Evolutionary conservation across 1,284 basidiomycete genomes (phyloP).

Genomic region (Pholiota adiposa): DNA sequence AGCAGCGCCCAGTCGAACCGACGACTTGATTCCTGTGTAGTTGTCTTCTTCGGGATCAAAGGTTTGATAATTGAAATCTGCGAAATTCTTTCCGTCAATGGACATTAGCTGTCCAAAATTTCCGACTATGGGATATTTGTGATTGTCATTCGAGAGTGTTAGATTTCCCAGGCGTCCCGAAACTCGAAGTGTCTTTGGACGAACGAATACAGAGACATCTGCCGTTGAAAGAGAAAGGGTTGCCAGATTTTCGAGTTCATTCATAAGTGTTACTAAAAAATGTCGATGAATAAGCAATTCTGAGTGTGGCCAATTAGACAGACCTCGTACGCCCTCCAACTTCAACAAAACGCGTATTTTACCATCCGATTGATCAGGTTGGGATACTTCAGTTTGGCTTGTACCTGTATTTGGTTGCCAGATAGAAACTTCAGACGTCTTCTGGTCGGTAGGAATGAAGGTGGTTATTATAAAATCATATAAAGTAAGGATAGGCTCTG

Average conservation of each 20-base stretch:
- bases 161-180: conserved; percentile 88
- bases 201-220: conserved; percentile 82
- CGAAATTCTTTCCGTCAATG: conserved; percentile 95
- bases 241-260: conserved; percentile 75
- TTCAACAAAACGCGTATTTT: conserved; percentile 88
- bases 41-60: conserved; percentile 75
- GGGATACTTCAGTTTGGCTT: neutral
- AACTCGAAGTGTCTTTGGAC: conserved; percentile 78
- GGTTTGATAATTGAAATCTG: conserved; percentile 95
- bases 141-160: conserved; percentile 82
- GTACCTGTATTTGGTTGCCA: neutral
- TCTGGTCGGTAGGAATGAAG: conserved; percentile 63
- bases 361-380: conserved; percentile 34
- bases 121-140: conserved; percentile 53
- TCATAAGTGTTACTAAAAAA: conserved; percentile 78
- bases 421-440: neutral
- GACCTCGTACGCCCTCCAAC: conserved; percentile 87
- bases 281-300: conserved; percentile 12
- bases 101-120: conserved; percentile 90
- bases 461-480: conserved; percentile 99
- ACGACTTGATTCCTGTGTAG: conserved; percentile 87
- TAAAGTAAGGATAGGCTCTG: conserved; percentile 89
- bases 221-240: conserved; percentile 93
- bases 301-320: conserved; percentile 21
- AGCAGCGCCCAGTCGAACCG: conserved; percentile 85